phyloP scores from a whole-genome alignment of 768 basidiomycete species.

The Suillus cothurnatus region DNA sequence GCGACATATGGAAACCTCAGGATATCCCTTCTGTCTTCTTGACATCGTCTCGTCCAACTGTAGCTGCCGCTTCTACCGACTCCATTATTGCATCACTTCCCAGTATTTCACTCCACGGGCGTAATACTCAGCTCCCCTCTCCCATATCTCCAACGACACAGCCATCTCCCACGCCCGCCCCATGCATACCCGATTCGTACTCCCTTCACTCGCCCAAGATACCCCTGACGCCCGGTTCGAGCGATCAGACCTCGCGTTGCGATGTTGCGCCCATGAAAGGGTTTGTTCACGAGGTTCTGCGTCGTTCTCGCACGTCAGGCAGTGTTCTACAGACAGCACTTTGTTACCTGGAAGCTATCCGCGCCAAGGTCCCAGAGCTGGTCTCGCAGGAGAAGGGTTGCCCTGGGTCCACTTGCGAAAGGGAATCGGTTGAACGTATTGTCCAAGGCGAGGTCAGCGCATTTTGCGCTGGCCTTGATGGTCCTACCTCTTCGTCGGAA shows the following conservation, averaged over 20 bases:
- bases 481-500: slow-evolving; percentile 13
- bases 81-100: slow-evolving; percentile 7
- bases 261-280: slow-evolving; percentile 62
- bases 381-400: slow-evolving; percentile 51
- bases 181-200: slow-evolving; percentile 31
- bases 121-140: slow-evolving; percentile 52
- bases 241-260: slow-evolving; percentile 21
- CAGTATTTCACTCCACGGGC: slow-evolving; percentile 15
- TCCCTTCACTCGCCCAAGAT: slow-evolving; percentile 22
- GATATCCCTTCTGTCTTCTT: slow-evolving; percentile 67
- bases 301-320: slow-evolving; percentile 83
- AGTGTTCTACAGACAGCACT: slow-evolving; percentile 84
- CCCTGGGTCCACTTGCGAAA: slow-evolving; percentile 42
- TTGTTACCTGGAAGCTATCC: slow-evolving; percentile 87
- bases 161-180: slow-evolving; percentile 30
- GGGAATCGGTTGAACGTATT: slow-evolving; percentile 46
- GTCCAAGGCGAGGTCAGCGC: slow-evolving; percentile 43
- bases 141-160: slow-evolving; percentile 54
- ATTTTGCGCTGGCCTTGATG: slow-evolving; percentile 38
- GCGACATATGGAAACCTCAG: slow-evolving; percentile 80
- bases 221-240: slow-evolving; percentile 15
- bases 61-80: slow-evolving; percentile 15
- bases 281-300: slow-evolving; percentile 88
- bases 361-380: slow-evolving; percentile 67
- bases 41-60: slow-evolving; percentile 35